Conservation (phyloP, 768 basidiomycete species). For the Leccinum subtestaceum region DNA sequence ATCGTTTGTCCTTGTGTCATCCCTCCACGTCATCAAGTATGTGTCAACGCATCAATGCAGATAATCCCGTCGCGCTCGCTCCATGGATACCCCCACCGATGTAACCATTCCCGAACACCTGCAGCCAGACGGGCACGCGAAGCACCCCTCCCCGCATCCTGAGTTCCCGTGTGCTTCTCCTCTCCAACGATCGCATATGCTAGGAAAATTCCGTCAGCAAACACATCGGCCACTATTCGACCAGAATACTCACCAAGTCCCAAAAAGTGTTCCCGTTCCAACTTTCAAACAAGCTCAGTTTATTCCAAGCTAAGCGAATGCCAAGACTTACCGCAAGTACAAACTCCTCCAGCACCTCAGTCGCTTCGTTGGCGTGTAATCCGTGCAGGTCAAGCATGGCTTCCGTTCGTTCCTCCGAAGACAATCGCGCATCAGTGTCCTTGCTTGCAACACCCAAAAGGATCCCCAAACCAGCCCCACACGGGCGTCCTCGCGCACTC, state of each 20-base stretch:
- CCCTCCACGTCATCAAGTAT: conserved; percentile 36
- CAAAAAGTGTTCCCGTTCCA: conserved; percentile 85
- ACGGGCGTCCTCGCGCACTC: conserved; percentile 63
- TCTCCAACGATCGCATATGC: conserved; percentile 92
- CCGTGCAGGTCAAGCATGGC: conserved; percentile 88
- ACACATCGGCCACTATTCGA: background rate
- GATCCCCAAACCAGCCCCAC: conserved; percentile 83
- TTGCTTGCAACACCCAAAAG: conserved; percentile 79
- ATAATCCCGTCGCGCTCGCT: conserved; percentile 88
- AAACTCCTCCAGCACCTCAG: conserved; percentile 87
- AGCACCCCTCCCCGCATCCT: conserved; percentile 77
- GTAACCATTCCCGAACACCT: conserved; percentile 87
- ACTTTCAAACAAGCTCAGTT: conserved; percentile 39
- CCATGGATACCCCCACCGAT: conserved; percentile 96
- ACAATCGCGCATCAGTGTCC: conserved; percentile 52
- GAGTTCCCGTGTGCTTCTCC: conserved; percentile 94
- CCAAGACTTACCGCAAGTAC: conserved; percentile 69
- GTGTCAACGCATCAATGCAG: conserved; percentile 84
- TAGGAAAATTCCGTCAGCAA: conserved; percentile 27
- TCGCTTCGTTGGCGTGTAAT: conserved; percentile 89
- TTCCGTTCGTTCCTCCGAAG: conserved; percentile 88
- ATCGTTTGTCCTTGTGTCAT: background rate
- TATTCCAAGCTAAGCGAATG: background rate
- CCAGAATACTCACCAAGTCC: conserved; percentile 63
- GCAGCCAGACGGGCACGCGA: conserved; percentile 81